Evolutionary conservation across 2,329 filamentous ascomycete genomes (phyloP).

Genomic region (Penicillium sp.): DNA sequence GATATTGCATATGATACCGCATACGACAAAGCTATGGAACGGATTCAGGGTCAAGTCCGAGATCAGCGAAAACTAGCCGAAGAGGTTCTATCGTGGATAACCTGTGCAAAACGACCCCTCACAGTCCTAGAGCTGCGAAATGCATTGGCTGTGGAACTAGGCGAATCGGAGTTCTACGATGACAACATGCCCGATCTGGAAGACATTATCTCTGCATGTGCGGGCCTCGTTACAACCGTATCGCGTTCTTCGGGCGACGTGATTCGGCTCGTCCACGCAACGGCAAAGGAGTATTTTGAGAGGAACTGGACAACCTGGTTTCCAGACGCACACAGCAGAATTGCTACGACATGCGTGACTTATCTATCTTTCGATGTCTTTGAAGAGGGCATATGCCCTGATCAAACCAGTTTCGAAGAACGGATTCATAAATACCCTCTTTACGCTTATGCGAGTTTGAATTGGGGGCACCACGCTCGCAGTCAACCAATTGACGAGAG

Average conservation of each 20-base stretch:
- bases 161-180: background rate
- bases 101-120: background rate
- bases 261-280: background rate
- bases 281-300: background rate
- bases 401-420: background rate
- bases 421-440: background rate
- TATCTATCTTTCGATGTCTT: conserved; percentile 1
- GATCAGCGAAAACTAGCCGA: background rate
- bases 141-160: background rate
- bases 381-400: background rate
- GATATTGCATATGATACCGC: background rate
- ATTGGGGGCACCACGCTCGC: background rate
- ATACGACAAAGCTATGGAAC: background rate
- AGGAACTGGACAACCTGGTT: background rate
- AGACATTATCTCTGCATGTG: background rate
- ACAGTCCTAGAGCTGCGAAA: background rate
- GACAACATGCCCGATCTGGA: background rate
- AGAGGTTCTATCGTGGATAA: background rate
- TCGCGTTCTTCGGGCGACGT: background rate
- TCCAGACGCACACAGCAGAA: background rate
- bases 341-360: background rate
- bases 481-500: background rate
- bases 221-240: background rate
- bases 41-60: background rate
- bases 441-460: background rate